Evolutionary conservation across 179 eudicot species (phyloP).

Genomic region (Pouteria campechiana): DNA sequence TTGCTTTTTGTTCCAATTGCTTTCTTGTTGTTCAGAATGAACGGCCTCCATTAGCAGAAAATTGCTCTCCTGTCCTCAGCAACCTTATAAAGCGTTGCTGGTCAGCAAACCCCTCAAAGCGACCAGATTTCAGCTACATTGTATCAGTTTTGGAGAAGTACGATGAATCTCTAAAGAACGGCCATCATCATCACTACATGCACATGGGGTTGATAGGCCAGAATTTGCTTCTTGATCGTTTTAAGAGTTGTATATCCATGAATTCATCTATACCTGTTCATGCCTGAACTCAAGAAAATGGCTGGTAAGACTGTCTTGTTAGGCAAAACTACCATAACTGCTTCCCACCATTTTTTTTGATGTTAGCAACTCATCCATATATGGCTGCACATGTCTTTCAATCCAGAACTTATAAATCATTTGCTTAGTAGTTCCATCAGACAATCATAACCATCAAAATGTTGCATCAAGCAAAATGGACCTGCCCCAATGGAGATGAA

Average conservation of each 20-base stretch:
- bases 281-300: constrained; percentile 37
- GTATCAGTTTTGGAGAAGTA: constrained; percentile 66
- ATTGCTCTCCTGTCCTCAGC: constrained; percentile 85
- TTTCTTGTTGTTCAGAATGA: too few relatives aligned
- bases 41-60: constrained; percentile 78
- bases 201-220: constrained; percentile 45
- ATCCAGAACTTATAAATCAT: too few relatives aligned
- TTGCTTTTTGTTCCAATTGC: too few relatives aligned
- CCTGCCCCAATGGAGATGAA: too few relatives aligned
- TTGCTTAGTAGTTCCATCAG: too few relatives aligned
- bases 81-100: constrained; percentile 86
- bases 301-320: too few relatives aligned
- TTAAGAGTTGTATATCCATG: constrained; percentile 54
- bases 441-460: too few relatives aligned
- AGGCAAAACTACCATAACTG: too few relatives aligned
- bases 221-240: constrained; percentile 42
- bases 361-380: too few relatives aligned
- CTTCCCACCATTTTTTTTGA: too few relatives aligned
- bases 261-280: constrained; percentile 52
- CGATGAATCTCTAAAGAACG: constrained; percentile 78
- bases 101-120: constrained; percentile 80
- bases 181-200: constrained; percentile 68
- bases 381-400: too few relatives aligned
- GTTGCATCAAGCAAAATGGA: too few relatives aligned
- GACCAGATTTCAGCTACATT: constrained; percentile 86